Conservation (phyloP, 805 yeast genomes). For the Schizosaccharomyces osmophilus region DNA sequence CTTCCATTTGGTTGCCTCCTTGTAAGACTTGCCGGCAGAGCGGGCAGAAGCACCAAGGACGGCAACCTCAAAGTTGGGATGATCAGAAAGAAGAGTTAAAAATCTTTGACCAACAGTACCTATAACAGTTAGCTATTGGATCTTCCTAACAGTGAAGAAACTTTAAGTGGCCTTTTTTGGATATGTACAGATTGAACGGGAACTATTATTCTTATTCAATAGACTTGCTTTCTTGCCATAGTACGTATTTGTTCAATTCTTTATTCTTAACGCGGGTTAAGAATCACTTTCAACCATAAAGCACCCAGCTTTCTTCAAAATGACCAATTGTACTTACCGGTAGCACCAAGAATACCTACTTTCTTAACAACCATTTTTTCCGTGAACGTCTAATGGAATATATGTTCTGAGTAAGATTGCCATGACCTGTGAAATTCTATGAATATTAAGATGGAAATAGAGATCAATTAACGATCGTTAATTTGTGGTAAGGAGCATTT, state of each 20-base stretch:
- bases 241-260: too few species aligned
- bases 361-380: background rate
- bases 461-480: too few species aligned
- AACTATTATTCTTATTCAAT: too few species aligned
- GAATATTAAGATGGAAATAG: too few species aligned
- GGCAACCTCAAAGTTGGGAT: conserved; percentile 68
- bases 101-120: conserved; percentile 71
- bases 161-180: too few species aligned
- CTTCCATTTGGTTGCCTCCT: conserved; percentile 79
- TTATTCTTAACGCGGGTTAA: too few species aligned
- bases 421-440: background rate
- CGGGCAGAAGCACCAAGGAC: conserved; percentile 82
- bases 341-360: conserved; percentile 2
- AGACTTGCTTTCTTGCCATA: too few species aligned
- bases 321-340: background rate
- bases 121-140: background rate
- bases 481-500: too few species aligned
- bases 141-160: background rate
- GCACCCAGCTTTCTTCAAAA: too few species aligned
- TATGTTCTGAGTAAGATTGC: background rate
- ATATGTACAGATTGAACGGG: too few species aligned
- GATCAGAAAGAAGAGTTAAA: conserved; percentile 56
- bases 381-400: background rate
- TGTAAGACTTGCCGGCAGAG: conserved; percentile 75
- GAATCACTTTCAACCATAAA: background rate